A percentile compares a stretch with the other conserved stretches of the same genome.
These are phyloP conservation scores for Beta lomatogona DNA, from an alignment of 179 eudicot species.

Conservation along the genomic window DNA sequence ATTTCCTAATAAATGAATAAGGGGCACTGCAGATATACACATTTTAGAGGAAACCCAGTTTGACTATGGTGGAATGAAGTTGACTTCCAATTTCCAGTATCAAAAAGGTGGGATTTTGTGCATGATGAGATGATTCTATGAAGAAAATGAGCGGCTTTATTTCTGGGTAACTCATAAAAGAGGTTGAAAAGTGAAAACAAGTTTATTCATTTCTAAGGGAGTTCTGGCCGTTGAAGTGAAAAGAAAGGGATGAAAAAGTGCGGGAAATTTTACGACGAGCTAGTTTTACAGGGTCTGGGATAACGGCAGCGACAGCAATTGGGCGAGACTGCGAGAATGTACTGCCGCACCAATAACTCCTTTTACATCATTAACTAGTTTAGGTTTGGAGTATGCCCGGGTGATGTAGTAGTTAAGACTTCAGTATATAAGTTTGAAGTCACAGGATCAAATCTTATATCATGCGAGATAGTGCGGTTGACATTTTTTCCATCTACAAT, in stretches of 20 bases:
- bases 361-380: no score
- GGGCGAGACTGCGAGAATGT: no score
- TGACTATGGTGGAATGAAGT: slow-evolving; percentile 38
- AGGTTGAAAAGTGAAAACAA: background rate
- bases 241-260: background rate
- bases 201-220: slow-evolving; percentile 1
- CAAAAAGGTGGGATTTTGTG: slow-evolving; percentile 34
- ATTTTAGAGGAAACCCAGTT: slow-evolving; percentile 48
- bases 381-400: no score
- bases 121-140: slow-evolving; percentile 43
- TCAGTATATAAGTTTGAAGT: no score
- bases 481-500: no score
- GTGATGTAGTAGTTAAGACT: no score
- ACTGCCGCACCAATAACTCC: no score
- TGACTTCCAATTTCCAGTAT: slow-evolving; percentile 34
- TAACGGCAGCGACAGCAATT: no score
- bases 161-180: background rate
- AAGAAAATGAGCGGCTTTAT: slow-evolving; percentile 26
- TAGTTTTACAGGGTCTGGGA: background rate
- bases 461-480: no score
- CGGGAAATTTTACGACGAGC: background rate
- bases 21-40: slow-evolving; percentile 47
- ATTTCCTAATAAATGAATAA: slow-evolving; percentile 47
- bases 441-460: no score
- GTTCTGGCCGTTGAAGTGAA: background rate